These are phyloP conservation scores for Pyrus hybrid DNA, from an alignment of 331 rosid species.

Conservation along the genomic window DNA sequence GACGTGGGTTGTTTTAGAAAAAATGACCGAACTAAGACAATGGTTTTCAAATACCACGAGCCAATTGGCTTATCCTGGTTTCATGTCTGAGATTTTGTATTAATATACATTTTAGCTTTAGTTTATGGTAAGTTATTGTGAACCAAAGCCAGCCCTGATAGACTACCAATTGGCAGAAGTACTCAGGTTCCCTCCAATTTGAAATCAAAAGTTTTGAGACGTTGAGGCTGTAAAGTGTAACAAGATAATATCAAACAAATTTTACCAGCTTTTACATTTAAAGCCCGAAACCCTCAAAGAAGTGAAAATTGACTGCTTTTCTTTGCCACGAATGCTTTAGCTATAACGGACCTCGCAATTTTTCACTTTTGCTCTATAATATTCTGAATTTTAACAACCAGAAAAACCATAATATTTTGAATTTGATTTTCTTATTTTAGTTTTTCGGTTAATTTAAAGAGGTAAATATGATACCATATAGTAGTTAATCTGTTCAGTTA, in stretches of 20 bases:
- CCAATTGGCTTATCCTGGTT: background rate
- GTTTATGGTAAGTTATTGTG: background rate
- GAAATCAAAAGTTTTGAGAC: background rate
- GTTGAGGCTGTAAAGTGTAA: background rate
- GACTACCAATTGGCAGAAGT: background rate
- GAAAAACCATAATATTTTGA: background rate
- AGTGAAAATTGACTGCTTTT: background rate
- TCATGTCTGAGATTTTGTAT: background rate
- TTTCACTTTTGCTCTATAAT: background rate
- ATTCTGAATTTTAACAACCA: background rate
- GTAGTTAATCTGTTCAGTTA: background rate
- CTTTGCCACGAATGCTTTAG: background rate
- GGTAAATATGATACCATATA: background rate
- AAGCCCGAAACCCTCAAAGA: background rate
- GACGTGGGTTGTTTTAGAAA: background rate
- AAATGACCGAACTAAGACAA: background rate
- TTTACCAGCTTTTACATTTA: background rate
- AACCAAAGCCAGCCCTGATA: background rate
- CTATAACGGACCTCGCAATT: background rate
- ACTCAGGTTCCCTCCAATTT: background rate
- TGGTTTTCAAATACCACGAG: background rate
- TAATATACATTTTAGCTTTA: background rate
- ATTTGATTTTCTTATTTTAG: background rate
- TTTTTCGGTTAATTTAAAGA: background rate
- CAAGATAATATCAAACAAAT: background rate